A percentile compares a stretch with the other conserved stretches of the same genome.
These are phyloP conservation scores for Oryza glaberrima DNA, from an alignment of 176 grass and related monocot genomes.

Conservation along the genomic window DNA sequence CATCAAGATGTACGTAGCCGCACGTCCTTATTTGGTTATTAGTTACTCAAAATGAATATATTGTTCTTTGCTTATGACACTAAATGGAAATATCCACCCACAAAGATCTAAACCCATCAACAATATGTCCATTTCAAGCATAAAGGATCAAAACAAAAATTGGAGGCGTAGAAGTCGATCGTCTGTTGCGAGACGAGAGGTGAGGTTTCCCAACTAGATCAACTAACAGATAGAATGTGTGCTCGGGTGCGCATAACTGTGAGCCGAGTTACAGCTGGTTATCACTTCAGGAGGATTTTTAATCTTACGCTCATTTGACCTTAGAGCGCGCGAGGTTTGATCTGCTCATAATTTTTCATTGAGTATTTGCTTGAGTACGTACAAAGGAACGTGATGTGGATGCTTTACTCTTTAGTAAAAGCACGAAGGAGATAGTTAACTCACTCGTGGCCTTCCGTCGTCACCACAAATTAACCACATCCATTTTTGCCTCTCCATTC, in stretches of 20 bases:
- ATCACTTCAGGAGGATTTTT: conserved; percentile 27
- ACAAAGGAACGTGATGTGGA: conserved; percentile 69
- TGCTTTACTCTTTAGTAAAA: conserved; percentile 52
- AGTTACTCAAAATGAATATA: no score
- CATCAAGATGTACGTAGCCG: no score
- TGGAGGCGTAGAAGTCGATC: background rate
- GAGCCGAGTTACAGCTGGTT: conserved; percentile 27
- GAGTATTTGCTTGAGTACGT: conserved; percentile 62
- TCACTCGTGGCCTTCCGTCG: conserved; percentile 49
- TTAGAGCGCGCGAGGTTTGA: conserved; percentile 35
- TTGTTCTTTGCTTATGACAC: no score
- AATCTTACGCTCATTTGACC: conserved; percentile 37
- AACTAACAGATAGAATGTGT: background rate
- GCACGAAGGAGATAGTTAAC: conserved; percentile 50
- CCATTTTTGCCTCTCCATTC: background rate
- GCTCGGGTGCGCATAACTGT: background rate
- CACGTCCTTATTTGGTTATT: no score
- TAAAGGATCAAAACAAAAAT: no score
- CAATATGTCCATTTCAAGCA: no score
- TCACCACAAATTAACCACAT: conserved; percentile 8
- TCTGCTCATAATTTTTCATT: conserved; percentile 11
- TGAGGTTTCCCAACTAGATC: background rate
- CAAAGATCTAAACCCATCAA: no score
- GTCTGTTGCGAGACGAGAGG: background rate
- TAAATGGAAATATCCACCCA: no score